Conservation (phyloP, 2,329 filamentous ascomycete species). For the Decorospora gaudefroyi region DNA sequence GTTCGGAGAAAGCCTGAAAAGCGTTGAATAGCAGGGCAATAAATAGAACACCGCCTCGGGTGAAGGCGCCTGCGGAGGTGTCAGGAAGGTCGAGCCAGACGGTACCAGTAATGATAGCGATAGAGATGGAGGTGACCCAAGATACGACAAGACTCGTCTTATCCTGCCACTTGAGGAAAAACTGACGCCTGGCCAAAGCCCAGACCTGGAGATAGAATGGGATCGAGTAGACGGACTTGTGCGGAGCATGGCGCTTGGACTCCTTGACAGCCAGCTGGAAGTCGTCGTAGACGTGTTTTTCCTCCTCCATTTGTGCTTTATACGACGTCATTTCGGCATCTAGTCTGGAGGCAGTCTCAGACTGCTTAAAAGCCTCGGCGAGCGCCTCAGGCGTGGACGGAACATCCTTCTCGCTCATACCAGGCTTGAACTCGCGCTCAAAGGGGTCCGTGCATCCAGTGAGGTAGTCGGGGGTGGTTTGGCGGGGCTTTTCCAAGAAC, state of each 20-base stretch:
- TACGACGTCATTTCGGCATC: slow-evolving; percentile 71
- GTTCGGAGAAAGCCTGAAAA: slow-evolving; percentile 82
- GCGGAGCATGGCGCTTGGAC: slow-evolving; percentile 73
- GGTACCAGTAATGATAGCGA: slow-evolving; percentile 78
- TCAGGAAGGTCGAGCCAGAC: slow-evolving; percentile 73
- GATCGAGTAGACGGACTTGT: slow-evolving; percentile 78
- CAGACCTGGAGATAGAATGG: slow-evolving; percentile 83
- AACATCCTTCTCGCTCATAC: slow-evolving; percentile 66
- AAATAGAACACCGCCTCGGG: slow-evolving; percentile 80
- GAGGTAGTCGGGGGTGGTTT: slow-evolving; percentile 81
- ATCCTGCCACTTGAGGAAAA: slow-evolving; percentile 84
- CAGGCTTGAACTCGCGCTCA: slow-evolving; percentile 74
- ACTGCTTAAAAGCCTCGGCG: slow-evolving; percentile 70
- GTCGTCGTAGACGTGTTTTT: slow-evolving; percentile 72
- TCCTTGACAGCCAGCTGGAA: slow-evolving; percentile 76
- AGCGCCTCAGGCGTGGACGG: slow-evolving; percentile 71
- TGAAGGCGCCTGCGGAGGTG: slow-evolving; percentile 71
- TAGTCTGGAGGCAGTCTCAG: slow-evolving; percentile 61
- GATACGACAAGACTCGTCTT: slow-evolving; percentile 74
- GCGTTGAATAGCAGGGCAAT: slow-evolving; percentile 80
- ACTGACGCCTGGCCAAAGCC: slow-evolving; percentile 82
- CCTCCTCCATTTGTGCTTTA: slow-evolving; percentile 64
- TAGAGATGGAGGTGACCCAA: slow-evolving; percentile 71
- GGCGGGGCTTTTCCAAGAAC: slow-evolving; percentile 72
- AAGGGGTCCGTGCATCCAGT: slow-evolving; percentile 84